phyloP scores from a whole-genome alignment of 805 yeast species.

The Monosporozyma solicola region DNA sequence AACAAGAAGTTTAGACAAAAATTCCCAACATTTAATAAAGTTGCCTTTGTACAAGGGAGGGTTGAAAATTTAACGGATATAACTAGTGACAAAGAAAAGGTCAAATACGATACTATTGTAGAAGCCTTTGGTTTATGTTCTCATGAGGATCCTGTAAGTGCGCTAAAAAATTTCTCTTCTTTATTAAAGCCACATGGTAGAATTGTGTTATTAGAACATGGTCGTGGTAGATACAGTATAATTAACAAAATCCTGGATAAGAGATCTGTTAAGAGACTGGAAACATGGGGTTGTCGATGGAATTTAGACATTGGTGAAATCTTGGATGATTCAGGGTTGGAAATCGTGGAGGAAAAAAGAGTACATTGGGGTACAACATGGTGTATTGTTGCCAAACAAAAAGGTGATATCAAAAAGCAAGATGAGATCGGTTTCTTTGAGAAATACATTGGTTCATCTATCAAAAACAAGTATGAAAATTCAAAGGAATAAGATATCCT shows the following conservation, averaged over 20 bases:
- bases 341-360: slow-evolving; percentile 68
- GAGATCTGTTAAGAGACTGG: slow-evolving; percentile 73
- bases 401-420: slow-evolving; percentile 46
- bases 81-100: slow-evolving; percentile 32
- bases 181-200: slow-evolving; percentile 85
- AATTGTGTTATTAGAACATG: slow-evolving; percentile 83
- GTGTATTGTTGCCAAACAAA: slow-evolving; percentile 67
- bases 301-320: slow-evolving; percentile 87
- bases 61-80: slow-evolving; percentile 72
- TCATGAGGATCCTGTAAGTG: slow-evolving; percentile 83
- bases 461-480: slow-evolving; percentile 1
- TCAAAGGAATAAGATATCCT: slow-evolving; percentile 1
- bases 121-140: slow-evolving; percentile 96
- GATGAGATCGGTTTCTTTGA: slow-evolving; percentile 43
- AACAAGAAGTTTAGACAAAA: slow-evolving; percentile 58
- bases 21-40: slow-evolving; percentile 61
- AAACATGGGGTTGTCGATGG: slow-evolving; percentile 97
- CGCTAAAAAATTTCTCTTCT: slow-evolving; percentile 61
- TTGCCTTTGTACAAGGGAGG: slow-evolving; percentile 81
- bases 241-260: slow-evolving; percentile 75
- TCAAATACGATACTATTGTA: slow-evolving; percentile 81
- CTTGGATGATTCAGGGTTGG: slow-evolving; percentile 74
- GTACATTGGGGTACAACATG: slow-evolving; percentile 91
- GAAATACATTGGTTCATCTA: slow-evolving; percentile 35
- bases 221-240: slow-evolving; percentile 71